These are phyloP conservation scores for Rhizopogon hawkerae DNA, from an alignment of 1,284 basidiomycete genomes.

Conservation along the genomic window DNA sequence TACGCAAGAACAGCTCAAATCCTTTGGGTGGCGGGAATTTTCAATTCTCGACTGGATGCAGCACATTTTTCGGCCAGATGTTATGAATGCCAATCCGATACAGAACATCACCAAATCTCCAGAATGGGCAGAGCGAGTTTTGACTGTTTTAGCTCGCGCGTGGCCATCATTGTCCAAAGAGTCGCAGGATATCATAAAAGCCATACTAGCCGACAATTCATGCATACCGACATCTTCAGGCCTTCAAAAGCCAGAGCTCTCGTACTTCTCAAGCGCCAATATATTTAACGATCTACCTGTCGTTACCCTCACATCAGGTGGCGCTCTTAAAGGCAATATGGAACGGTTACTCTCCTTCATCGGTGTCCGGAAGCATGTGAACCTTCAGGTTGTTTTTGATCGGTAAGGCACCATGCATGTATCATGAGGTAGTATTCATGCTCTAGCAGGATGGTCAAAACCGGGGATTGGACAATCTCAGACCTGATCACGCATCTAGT, in stretches of 20 bases:
- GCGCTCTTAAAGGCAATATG: conserved; percentile 61
- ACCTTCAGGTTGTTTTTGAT: conserved; percentile 81
- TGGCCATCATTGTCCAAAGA: conserved; percentile 66
- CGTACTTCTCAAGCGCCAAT: conserved; percentile 85
- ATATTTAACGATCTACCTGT: conserved; percentile 87
- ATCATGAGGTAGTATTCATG: not conserved
- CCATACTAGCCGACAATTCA: conserved; percentile 51
- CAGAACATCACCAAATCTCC: conserved; percentile 65
- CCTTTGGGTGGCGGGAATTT: conserved; percentile 81
- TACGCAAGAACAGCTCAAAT: conserved; percentile 45
- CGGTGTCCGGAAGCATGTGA: conserved; percentile 88
- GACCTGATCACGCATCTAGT: conserved; percentile 85
- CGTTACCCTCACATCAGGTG: conserved; percentile 65
- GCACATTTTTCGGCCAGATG: conserved; percentile 51
- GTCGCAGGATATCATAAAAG: conserved; percentile 50
- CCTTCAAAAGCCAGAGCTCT: conserved; percentile 64
- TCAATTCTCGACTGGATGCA: conserved; percentile 70
- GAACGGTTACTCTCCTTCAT: conserved; percentile 74
- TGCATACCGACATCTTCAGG: conserved; percentile 80
- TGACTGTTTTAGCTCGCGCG: conserved; percentile 62
- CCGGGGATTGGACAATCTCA: conserved; percentile 72
- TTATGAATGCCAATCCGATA: conserved; percentile 37
- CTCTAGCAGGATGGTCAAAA: conserved; percentile 66
- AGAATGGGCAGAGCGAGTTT: conserved; percentile 76
- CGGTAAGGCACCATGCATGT: conserved; percentile 37